A percentile compares a stretch with the other conserved stretches of the same genome.
Evolutionary conservation across 768 basidiomycete genomes (phyloP).

Genomic region (Rhizopogon roseolus): DNA sequence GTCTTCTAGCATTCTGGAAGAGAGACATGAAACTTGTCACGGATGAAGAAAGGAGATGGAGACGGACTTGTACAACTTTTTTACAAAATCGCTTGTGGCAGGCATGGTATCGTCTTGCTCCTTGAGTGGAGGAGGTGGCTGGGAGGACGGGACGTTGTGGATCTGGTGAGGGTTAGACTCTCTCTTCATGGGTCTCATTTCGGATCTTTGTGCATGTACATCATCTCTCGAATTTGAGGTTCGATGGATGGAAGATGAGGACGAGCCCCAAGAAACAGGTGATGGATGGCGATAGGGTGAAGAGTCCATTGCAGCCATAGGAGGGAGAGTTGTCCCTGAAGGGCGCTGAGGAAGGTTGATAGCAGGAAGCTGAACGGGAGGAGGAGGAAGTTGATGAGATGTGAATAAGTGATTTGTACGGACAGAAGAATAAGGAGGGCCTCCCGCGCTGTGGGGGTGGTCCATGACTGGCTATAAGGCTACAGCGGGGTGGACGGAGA

Average conservation of each 20-base stretch:
- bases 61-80: constrained; percentile 86
- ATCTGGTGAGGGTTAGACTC: constrained; percentile 21
- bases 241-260: constrained; percentile 18
- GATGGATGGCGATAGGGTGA: constrained; percentile 22
- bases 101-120: constrained; percentile 72
- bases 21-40: not conserved
- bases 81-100: constrained; percentile 89
- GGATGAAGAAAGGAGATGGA: not conserved
- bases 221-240: constrained; percentile 41
- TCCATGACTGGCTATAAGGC: not conserved
- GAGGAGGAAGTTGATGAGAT: not conserved
- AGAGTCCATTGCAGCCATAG: constrained; percentile 24
- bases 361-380: constrained; percentile 8
- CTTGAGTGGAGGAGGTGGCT: constrained; percentile 18
- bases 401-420: not conserved
- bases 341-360: constrained; percentile 3
- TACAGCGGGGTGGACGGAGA: not conserved
- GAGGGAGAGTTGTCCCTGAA: constrained; percentile 1
- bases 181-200: constrained; percentile 24
- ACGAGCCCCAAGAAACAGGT: constrained; percentile 18
- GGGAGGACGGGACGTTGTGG: constrained; percentile 16
- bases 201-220: constrained; percentile 14
- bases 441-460: not conserved
- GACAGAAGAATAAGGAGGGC: not conserved
- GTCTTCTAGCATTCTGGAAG: constrained; percentile 82